These are phyloP conservation scores for Metrosideros polymorpha DNA, from an alignment of 441 rosid genomes.

Conservation along the genomic window DNA sequence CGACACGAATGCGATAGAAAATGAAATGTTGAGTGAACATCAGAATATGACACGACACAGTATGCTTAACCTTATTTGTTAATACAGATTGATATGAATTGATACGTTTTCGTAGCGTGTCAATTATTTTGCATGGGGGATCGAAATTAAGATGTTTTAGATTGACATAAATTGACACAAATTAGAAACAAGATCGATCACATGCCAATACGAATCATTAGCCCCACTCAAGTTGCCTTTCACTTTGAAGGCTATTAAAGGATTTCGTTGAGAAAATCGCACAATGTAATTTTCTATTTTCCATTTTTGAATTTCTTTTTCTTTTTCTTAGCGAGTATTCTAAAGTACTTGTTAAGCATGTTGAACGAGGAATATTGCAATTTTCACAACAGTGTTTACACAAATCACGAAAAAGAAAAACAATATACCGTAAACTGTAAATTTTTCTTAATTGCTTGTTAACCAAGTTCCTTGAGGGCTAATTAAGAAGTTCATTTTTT, in stretches of 20 bases:
- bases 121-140: background rate
- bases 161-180: background rate
- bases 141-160: background rate
- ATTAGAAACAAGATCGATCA: background rate
- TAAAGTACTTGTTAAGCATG: background rate
- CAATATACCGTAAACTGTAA: no score
- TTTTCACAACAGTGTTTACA: background rate
- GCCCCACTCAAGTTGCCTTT: background rate
- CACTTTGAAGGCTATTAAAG: background rate
- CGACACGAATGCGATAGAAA: background rate
- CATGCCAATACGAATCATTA: background rate
- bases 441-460: background rate
- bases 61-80: background rate
- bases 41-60: background rate
- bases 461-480: background rate
- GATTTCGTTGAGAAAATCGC: no score
- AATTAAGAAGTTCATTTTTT: background rate
- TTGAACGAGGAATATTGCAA: no score
- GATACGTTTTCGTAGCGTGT: background rate
- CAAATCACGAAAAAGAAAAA: background rate
- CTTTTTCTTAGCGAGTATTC: background rate
- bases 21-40: background rate
- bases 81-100: background rate
- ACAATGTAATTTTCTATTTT: no score
- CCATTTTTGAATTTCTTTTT: no score